phyloP scores from a whole-genome alignment of 805 yeast species.

The Wickerhamomyces rabaulensis region DNA sequence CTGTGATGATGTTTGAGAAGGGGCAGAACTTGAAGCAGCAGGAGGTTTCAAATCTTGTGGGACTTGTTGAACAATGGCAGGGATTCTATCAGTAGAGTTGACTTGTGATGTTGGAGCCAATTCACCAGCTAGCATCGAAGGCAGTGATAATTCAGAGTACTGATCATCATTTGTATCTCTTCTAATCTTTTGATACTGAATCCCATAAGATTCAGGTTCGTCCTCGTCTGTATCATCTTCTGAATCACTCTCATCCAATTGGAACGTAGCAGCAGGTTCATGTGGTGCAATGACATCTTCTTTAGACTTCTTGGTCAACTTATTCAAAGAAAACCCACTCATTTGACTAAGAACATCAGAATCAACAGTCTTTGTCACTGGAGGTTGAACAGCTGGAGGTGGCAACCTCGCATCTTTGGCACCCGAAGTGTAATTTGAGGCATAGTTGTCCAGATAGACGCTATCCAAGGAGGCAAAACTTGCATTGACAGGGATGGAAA shows the following conservation, averaged over 20 bases:
- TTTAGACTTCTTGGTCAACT: slow-evolving; percentile 5
- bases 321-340: slow-evolving; percentile 17
- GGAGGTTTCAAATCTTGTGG: background rate
- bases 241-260: slow-evolving; percentile 4
- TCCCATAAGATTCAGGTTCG: slow-evolving; percentile 3
- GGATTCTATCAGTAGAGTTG: background rate
- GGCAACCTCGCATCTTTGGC: slow-evolving; percentile 15
- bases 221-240: slow-evolving; percentile 7
- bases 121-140: slow-evolving; percentile 10
- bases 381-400: background rate
- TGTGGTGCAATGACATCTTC: slow-evolving; percentile 20
- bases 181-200: slow-evolving; percentile 8
- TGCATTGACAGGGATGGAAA: slow-evolving; percentile 62
- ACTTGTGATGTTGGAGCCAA: background rate
- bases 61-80: background rate
- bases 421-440: slow-evolving; percentile 14
- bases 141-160: slow-evolving; percentile 12
- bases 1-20: background rate
- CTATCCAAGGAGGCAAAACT: slow-evolving; percentile 78
- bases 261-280: slow-evolving; percentile 8
- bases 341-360: slow-evolving; percentile 12
- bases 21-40: background rate
- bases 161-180: slow-evolving; percentile 3
- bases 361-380: background rate
- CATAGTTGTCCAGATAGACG: slow-evolving; percentile 52